Percentiles rank a stretch among this genome's conserved stretches.
Conservation (phyloP, 2,329 filamentous ascomycete genomes). For the Dichotomopilus funicola region DNA sequence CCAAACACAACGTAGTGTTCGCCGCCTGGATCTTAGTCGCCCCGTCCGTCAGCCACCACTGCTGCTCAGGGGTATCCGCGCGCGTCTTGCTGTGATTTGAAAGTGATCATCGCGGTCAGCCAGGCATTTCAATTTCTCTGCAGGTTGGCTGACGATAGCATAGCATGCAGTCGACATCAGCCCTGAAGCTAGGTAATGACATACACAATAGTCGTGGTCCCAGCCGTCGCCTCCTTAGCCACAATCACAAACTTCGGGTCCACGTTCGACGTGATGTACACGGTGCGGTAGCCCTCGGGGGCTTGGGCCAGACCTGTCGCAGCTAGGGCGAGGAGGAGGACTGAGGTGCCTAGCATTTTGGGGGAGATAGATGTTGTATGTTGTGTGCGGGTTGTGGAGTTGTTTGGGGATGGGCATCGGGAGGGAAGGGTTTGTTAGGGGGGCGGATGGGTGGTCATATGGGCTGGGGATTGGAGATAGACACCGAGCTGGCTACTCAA, state of each 20-base stretch:
- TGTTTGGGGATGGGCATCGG: too few species aligned
- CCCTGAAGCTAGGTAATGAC: constrained; percentile 10
- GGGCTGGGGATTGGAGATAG: too few species aligned
- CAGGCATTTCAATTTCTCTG: too few species aligned
- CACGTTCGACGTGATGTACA: constrained; percentile 35
- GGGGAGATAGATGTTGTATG: neutral
- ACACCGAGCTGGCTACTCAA: too few species aligned
- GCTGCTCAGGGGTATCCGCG: constrained; percentile 32
- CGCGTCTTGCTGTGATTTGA: constrained; percentile 26
- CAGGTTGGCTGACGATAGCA: too few species aligned
- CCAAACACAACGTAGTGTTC: constrained; percentile 34
- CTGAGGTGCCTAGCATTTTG: constrained; percentile 26
- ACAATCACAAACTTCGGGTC: constrained; percentile 37
- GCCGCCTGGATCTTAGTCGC: constrained; percentile 33
- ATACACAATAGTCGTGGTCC: constrained; percentile 33
- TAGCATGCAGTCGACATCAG: too few species aligned
- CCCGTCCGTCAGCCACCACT: constrained; percentile 35
- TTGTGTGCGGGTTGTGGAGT: neutral
- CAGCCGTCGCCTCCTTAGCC: constrained; percentile 28
- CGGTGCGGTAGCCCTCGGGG: constrained; percentile 33
- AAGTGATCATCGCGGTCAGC: too few species aligned
- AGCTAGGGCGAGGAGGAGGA: constrained; percentile 30
- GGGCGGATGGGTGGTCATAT: too few species aligned
- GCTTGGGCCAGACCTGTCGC: constrained; percentile 30
- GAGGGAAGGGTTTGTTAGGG: too few species aligned